These are phyloP conservation scores for Fusarium buxicola DNA, from an alignment of 2,329 filamentous ascomycete species.

Conservation along the genomic window DNA sequence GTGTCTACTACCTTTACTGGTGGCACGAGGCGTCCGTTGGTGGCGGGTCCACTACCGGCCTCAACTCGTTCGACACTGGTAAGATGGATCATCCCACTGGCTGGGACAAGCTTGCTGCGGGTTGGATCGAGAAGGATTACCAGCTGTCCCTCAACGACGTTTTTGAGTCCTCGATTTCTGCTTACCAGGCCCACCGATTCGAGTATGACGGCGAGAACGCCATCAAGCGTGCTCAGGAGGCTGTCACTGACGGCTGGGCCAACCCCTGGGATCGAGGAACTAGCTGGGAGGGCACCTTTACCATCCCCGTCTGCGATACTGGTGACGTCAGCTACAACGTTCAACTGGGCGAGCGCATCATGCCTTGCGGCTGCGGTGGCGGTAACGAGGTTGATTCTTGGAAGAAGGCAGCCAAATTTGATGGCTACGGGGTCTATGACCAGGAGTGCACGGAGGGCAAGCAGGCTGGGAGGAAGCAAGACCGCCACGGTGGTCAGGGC, in stretches of 20 bases:
- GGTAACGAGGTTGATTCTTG: slow-evolving; percentile 4
- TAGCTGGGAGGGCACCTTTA: slow-evolving; percentile 9
- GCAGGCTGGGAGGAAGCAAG: not conserved
- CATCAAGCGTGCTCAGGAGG: not conserved
- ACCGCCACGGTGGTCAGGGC: not conserved
- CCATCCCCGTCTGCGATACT: slow-evolving; percentile 9
- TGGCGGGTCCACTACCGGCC: not conserved
- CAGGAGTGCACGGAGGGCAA: slow-evolving; percentile 1
- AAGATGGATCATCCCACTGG: slow-evolving; percentile 3
- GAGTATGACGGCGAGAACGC: slow-evolving; percentile 1
- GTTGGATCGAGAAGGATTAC: slow-evolving; percentile 3
- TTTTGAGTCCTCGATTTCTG: slow-evolving; percentile 1
- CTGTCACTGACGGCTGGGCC: slow-evolving; percentile 1
- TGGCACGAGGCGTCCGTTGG: slow-evolving; percentile 10
- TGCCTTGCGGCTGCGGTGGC: slow-evolving; percentile 4
- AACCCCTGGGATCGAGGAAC: slow-evolving; percentile 7
- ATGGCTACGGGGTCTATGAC: slow-evolving; percentile 2
- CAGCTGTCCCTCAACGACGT: not conserved
- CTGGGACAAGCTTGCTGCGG: slow-evolving; percentile 6
- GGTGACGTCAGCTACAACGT: slow-evolving; percentile 11
- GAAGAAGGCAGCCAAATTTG: slow-evolving; percentile 2
- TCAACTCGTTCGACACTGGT: slow-evolving; percentile 6
- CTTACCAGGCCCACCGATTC: slow-evolving; percentile 2
- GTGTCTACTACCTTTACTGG: slow-evolving; percentile 12
- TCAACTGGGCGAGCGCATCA: slow-evolving; percentile 5